A percentile compares a stretch with the other conserved stretches of the same genome.
These are phyloP conservation scores for Phalaenopsis aphrodite DNA, from an alignment of 106 monocot genomes.

Conservation along the genomic window DNA sequence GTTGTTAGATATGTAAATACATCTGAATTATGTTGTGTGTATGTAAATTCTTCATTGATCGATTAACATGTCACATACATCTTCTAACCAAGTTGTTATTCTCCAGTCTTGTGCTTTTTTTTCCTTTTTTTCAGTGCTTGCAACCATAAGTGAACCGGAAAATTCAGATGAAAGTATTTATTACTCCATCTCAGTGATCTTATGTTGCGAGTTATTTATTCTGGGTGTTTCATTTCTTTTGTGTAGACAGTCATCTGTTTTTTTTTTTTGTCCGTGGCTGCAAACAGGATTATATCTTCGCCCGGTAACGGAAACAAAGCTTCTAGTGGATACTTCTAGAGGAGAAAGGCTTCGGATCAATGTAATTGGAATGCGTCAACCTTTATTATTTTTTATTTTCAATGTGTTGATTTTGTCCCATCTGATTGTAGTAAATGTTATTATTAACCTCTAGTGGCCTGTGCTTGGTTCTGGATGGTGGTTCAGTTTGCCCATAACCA, in stretches of 20 bases:
- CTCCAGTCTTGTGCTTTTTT: not conserved
- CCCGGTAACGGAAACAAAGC: slow-evolving; percentile 76
- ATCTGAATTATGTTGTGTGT: no score
- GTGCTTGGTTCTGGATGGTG: no score
- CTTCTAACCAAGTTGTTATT: not conserved
- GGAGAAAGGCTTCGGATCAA: slow-evolving; percentile 88
- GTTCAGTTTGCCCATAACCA: no score
- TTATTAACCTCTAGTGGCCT: not conserved
- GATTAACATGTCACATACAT: not conserved
- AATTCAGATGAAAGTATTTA: not conserved
- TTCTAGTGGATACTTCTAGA: slow-evolving; percentile 92
- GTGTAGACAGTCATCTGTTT: not conserved
- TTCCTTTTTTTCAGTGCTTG: not conserved
- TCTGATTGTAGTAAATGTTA: slow-evolving; percentile 1
- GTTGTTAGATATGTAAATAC: no score
- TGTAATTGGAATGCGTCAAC: slow-evolving; percentile 35
- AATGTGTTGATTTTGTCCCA: not conserved
- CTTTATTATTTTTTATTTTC: not conserved
- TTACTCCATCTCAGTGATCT: not conserved
- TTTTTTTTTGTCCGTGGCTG: not conserved
- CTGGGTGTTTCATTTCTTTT: no score
- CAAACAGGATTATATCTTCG: slow-evolving; percentile 76
- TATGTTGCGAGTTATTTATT: not conserved
- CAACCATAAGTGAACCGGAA: not conserved
- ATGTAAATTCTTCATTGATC: no score